These are phyloP conservation scores for Hypoxylon rubiginosum DNA, from an alignment of 2,329 filamentous ascomycete species.

Conservation along the genomic window DNA sequence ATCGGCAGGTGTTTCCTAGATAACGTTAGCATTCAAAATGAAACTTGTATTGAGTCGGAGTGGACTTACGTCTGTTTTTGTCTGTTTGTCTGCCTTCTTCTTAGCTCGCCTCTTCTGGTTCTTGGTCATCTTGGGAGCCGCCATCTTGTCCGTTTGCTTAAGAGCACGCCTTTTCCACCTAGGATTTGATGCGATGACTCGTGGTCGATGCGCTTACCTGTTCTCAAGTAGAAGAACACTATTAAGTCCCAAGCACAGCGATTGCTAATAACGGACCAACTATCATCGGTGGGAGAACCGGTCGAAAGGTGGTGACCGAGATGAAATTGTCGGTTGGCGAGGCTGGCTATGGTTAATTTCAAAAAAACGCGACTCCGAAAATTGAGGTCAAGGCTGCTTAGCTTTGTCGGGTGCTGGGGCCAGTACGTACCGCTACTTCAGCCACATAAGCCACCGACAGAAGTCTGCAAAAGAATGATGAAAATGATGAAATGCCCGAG, in stretches of 20 bases:
- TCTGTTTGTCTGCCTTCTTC: slow-evolving; percentile 91
- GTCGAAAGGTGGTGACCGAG: slow-evolving; percentile 1
- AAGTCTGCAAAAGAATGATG: not conserved
- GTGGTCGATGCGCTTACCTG: slow-evolving; percentile 11
- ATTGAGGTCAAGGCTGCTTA: slow-evolving; percentile 26
- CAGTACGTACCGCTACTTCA: not conserved
- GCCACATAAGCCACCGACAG: not conserved
- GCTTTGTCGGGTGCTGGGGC: slow-evolving; percentile 10
- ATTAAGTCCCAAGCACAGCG: not conserved
- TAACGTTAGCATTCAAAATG: slow-evolving; percentile 38
- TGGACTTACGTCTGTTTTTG: slow-evolving; percentile 66
- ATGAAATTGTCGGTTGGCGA: slow-evolving; percentile 25
- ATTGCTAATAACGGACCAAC: not conserved
- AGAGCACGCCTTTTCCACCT: slow-evolving; percentile 36
- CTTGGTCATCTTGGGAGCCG: slow-evolving; percentile 83
- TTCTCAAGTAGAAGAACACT: slow-evolving; percentile 9
- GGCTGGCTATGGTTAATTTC: slow-evolving; percentile 30
- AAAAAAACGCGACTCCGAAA: slow-evolving; percentile 39
- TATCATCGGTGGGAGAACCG: not conserved
- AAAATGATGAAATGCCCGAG: too few relatives aligned
- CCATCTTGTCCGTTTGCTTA: slow-evolving; percentile 63
- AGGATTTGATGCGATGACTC: slow-evolving; percentile 28
- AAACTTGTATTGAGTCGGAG: not conserved
- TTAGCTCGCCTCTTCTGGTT: slow-evolving; percentile 93
- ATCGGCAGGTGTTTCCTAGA: slow-evolving; percentile 43